Conservation (phyloP, 345 rosid species). For the Ailanthus altissimus region DNA sequence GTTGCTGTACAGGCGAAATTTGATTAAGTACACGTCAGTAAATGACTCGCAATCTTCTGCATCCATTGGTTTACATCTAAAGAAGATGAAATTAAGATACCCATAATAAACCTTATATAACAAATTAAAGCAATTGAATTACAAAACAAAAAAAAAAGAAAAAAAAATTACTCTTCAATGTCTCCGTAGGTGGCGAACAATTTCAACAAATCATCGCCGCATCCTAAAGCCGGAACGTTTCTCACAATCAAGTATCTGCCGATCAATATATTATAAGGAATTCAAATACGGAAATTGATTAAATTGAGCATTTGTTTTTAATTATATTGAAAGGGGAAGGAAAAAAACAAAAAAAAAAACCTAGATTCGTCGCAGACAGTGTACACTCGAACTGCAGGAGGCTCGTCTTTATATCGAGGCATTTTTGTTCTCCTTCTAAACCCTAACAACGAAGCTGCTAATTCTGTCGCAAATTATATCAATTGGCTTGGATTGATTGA, state of each 20-base stretch:
- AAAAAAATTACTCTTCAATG: slow-evolving; percentile 64
- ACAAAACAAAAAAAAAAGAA: background rate
- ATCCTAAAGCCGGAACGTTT: slow-evolving; percentile 92
- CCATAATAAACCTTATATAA: background rate
- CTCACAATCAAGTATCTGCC: slow-evolving; percentile 75
- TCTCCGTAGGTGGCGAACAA: slow-evolving; percentile 75
- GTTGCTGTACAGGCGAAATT: slow-evolving; percentile 61
- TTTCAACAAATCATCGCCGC: slow-evolving; percentile 77
- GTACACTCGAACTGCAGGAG: slow-evolving; percentile 74
- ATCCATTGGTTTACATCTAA: slow-evolving; percentile 88
- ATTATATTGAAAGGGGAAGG: background rate
- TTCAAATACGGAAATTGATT: background rate
- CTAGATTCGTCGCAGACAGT: slow-evolving; percentile 91
- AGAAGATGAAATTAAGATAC: slow-evolving; percentile 8
- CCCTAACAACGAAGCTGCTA: slow-evolving; percentile 10
- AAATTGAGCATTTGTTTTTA: background rate
- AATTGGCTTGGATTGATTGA: background rate
- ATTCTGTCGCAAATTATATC: background rate
- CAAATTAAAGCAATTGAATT: background rate
- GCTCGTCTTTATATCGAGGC: slow-evolving; percentile 65
- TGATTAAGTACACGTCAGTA: slow-evolving; percentile 87
- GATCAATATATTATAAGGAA: background rate
- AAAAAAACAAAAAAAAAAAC: slow-evolving; percentile 17
- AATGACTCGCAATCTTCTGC: slow-evolving; percentile 78
- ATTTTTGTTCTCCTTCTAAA: slow-evolving; percentile 37